Evolutionary conservation across 2,329 filamentous ascomycete genomes (phyloP).

Genomic region (Pseudogymnoascus sp.): DNA sequence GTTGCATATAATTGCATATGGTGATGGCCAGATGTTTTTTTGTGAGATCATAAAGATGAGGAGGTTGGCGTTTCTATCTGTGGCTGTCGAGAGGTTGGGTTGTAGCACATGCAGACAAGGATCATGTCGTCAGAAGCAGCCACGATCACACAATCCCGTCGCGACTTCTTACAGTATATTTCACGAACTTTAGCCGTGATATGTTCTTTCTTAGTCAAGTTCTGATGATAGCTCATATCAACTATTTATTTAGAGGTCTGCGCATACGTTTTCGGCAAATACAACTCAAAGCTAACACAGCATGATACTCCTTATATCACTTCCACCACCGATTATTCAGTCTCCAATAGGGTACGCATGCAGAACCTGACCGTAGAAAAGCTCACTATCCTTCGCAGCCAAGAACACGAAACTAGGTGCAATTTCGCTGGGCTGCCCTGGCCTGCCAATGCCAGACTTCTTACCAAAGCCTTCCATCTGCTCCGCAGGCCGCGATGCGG

Average conservation of each 20-base stretch:
- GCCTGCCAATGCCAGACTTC: slow-evolving; percentile 57
- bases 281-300: not conserved
- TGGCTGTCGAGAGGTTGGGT: not conserved
- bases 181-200: not conserved
- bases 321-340: not conserved
- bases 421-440: slow-evolving; percentile 71
- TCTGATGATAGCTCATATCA: not conserved
- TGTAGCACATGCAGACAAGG: slow-evolving; percentile 7
- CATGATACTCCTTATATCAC: not conserved
- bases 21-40: slow-evolving; percentile 1
- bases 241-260: not conserved
- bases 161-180: not conserved
- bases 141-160: slow-evolving; percentile 3
- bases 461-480: slow-evolving; percentile 4
- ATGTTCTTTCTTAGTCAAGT: not conserved
- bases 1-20: slow-evolving; percentile 3
- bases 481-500: not conserved
- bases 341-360: slow-evolving; percentile 2
- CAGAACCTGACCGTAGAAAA: slow-evolving; percentile 62
- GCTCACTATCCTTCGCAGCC: slow-evolving; percentile 64
- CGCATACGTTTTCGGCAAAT: not conserved
- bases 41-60: not conserved
- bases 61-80: not conserved
- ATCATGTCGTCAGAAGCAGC: slow-evolving; percentile 1
- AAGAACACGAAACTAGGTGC: slow-evolving; percentile 74